A percentile compares a stretch with the other conserved stretches of the same genome.
Conservation (phyloP, 2,329 filamentous ascomycete species). For the Chaetomium sp. region DNA sequence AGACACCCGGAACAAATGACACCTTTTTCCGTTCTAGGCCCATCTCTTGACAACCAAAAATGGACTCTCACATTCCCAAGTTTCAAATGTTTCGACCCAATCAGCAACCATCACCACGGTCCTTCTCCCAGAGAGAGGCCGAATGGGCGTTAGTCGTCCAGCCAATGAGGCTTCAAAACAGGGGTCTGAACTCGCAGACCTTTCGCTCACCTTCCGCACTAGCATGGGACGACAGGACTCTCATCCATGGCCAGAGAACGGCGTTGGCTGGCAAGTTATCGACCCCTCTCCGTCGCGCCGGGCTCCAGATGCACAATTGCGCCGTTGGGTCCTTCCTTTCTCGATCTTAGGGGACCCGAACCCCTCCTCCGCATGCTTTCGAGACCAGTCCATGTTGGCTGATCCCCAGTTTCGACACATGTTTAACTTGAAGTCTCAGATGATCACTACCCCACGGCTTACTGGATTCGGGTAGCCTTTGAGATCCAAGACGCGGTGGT, state of each 20-base stretch:
- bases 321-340: slow-evolving; percentile 17
- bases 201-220: slow-evolving; percentile 25
- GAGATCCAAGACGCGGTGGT: slow-evolving; percentile 8
- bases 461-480: slow-evolving; percentile 17
- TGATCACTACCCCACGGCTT: slow-evolving; percentile 16
- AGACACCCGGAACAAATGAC: not conserved
- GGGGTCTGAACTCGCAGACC: slow-evolving; percentile 24
- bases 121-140: slow-evolving; percentile 21
- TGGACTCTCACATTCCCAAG: slow-evolving; percentile 17
- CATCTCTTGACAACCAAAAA: slow-evolving; percentile 7
- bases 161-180: slow-evolving; percentile 26
- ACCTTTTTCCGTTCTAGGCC: slow-evolving; percentile 5
- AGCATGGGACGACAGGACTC: slow-evolving; percentile 19
- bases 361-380: not conserved
- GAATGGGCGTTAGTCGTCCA: slow-evolving; percentile 20
- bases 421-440: not conserved
- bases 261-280: slow-evolving; percentile 10
- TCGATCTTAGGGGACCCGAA: slow-evolving; percentile 5
- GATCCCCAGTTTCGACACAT: not conserved
- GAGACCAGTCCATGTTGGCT: not conserved
- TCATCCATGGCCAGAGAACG: slow-evolving; percentile 22
- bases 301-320: slow-evolving; percentile 16
- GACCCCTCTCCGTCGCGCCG: slow-evolving; percentile 8
- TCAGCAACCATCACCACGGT: slow-evolving; percentile 15
- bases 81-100: slow-evolving; percentile 18